Base-by-base conservation (phyloP, 495 filamentous ascomycete genomes). In the Pyrenula aspistea region DNA sequence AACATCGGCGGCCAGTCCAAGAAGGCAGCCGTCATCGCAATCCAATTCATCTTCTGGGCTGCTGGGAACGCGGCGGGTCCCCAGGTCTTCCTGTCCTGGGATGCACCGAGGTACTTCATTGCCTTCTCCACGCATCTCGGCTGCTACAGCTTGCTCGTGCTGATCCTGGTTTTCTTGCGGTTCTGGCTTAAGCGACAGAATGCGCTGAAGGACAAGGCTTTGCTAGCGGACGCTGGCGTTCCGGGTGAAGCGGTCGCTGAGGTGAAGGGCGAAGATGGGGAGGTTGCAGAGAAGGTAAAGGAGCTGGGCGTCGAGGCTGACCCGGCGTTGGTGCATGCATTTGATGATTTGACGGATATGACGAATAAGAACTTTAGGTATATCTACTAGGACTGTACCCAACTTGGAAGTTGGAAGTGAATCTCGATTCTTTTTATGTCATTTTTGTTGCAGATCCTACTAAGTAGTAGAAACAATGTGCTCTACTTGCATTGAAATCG, bases 1-100 rank as follows among this genome's bases (percentile, higher is more conserved):
- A 86, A 87, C 53, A 77, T 87, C n/a, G 82, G 81, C 11, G 83
- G 83, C 12, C 84, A 83, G 60, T 86, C 84, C 8, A 87, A 87
- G 66, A 86, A 86, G 59, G 69, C 76, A 0, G 70, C 71, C 2
- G 72, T 77, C 1, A 72, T 76, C 2, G 76, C 76, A 12, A 63
- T 68, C 1, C 73, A 70, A 0, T 74, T 76, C 50, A 63, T 76
- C 20, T 71, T 69, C 2, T 76, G 70, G 69, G 70, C 71, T 24
- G 65, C 67, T 15, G 72, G 73, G 2, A 76, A 76, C 50, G 71
- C 71, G 10, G 71, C 74, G 31, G 72, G 71, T 64, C 84, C 84
- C 2, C 72, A 75, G 54, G 71, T 73, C 1, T 75, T 75, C 62
- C 62, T 73, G 2, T 61, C 66, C 22, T 56, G 51, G 47, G 72